Conservation (phyloP, 495 filamentous ascomycete species). For the Baudoinia panamericana region DNA sequence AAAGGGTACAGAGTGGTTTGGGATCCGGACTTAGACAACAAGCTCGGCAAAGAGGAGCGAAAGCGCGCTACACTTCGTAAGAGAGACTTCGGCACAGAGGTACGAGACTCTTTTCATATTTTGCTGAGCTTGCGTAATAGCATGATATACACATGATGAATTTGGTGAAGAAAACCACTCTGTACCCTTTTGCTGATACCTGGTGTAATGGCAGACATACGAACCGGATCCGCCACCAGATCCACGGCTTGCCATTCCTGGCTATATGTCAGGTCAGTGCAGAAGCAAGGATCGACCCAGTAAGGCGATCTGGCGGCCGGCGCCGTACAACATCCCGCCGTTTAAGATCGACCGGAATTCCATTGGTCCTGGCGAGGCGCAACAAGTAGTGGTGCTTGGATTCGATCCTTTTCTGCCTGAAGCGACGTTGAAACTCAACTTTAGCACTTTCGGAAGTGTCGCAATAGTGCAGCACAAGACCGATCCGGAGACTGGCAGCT, state of each 20-base stretch:
- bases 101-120: constrained; percentile 25
- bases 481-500: constrained; percentile 82
- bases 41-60: constrained; percentile 46
- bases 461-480: constrained; percentile 79
- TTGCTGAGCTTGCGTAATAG: constrained; percentile 23
- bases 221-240: constrained; percentile 57
- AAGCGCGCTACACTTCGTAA: constrained; percentile 56
- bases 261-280: constrained; percentile 36
- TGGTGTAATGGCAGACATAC: constrained; percentile 30
- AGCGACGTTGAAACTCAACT: constrained; percentile 63
- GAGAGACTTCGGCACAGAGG: constrained; percentile 49
- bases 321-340: constrained; percentile 63
- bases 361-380: constrained; percentile 75
- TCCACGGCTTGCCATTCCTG: constrained; percentile 56
- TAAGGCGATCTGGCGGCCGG: constrained; percentile 61
- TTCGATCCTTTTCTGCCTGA: constrained; percentile 74
- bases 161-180: constrained; percentile 17
- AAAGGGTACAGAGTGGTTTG: constrained; percentile 58
- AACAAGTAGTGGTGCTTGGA: constrained; percentile 79
- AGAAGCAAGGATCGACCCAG: constrained; percentile 38
- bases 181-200: constrained; percentile 23
- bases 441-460: constrained; percentile 79
- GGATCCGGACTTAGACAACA: constrained; percentile 60
- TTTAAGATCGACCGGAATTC: constrained; percentile 75
- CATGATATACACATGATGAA: constrained; percentile 18